Evolutionary conservation across 768 basidiomycete species (phyloP), one percentile per base, ranked within the genome.

Genomic region (Terana coerulea): DNA sequence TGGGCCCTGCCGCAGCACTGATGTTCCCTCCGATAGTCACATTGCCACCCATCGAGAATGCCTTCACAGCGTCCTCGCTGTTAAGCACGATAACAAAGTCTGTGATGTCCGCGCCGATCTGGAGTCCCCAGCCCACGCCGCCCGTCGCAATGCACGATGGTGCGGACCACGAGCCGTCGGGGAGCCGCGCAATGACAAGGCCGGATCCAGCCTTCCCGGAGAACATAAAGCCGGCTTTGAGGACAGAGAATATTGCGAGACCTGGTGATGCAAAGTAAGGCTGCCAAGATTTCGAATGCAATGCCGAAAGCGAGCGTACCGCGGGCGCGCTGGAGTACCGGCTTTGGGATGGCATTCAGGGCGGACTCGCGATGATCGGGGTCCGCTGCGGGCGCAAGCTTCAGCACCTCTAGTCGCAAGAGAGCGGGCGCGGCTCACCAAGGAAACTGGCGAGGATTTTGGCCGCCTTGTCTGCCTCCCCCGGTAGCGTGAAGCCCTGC

Each of bases 81-180:
- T 98, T 98, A 62, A 98, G 86, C 33, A 99, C 94, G 66, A 98
- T 84, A 51, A 99, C 95, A 59, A 98, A 97, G 66, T 98, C 93
- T 41, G 86, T 88, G 65, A 95, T 81, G 71, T 97, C 95, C 2
- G 95, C 95, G 42, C 95, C 95, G 51, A 95, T 91, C 70, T 98
- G 95, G 36, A 95, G 83, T 28, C 92, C 92, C 88, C 92, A 92
- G 14, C 93, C 92, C 10, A 95, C 79, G 30, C 95, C 95, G 15
- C 90, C 95, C 0, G 94, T 98, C 26, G 91, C 95, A 64, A 98
- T 95, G 72, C 95, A 98, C 21, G 90, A 93, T 3, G 95, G 95
- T 1, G 95, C 95, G 42, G 89, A 92, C 93, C 93, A 97, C 9
- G 91, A 93, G 59, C 95, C 95, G 62, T 98, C 94, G 8, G 91